Conservation (phyloP, 305 asterid genomes). For the Fraxinus angustifolia region DNA sequence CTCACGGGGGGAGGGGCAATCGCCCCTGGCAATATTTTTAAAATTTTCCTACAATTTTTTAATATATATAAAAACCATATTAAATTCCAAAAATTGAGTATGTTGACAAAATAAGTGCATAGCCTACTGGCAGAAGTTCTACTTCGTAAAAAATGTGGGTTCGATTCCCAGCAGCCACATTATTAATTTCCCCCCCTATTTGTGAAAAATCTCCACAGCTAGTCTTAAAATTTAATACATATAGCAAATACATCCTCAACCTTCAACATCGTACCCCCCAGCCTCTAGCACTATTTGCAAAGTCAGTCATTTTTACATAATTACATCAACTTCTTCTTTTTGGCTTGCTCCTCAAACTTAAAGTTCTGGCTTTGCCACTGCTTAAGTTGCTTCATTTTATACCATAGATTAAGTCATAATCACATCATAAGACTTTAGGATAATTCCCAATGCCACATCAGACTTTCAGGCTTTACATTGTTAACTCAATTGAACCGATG, state of each 20-base stretch:
- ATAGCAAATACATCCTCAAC: neutral
- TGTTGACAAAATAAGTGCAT: neutral
- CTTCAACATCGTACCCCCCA: neutral
- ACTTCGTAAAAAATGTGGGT: neutral
- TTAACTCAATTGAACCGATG: neutral
- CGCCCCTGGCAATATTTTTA: neutral
- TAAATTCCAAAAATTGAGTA: neutral
- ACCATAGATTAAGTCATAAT: neutral
- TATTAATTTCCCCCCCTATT: neutral
- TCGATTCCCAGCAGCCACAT: neutral
- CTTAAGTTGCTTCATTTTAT: neutral
- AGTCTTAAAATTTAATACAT: neutral
- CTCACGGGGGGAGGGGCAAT: neutral
- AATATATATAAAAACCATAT: neutral
- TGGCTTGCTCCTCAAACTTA: neutral
- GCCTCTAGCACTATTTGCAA: neutral
- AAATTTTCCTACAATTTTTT: neutral
- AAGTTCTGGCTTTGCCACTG: neutral
- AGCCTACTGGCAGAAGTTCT: neutral
- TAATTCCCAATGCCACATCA: neutral
- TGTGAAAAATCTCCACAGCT: neutral
- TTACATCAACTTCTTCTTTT: neutral
- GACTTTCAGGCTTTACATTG: neutral
- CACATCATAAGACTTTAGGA: neutral
- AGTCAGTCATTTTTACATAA: neutral